A percentile compares a stretch with the other conserved stretches of the same genome.
Conservation (phyloP, 306 rosid genomes). For the Senna tora region DNA sequence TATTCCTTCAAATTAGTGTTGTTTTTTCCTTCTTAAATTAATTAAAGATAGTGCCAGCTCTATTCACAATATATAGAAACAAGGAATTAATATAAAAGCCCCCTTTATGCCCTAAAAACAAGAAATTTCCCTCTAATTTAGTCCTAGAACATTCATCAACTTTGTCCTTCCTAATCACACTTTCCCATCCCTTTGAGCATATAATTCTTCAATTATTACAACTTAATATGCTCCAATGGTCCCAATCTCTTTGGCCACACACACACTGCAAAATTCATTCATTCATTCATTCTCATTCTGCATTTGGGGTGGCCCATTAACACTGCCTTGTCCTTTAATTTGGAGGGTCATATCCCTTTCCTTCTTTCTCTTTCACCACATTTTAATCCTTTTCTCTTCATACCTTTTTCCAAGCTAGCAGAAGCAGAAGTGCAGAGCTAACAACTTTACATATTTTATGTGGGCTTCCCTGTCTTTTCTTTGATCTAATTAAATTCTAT, state of each 20-base stretch:
- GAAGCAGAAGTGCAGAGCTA: constrained; percentile 27
- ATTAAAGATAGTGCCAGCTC: constrained; percentile 78
- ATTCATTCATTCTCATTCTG: constrained; percentile 33
- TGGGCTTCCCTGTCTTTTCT: constrained; percentile 45
- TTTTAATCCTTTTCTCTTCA: constrained; percentile 13
- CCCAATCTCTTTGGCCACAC: constrained; percentile 58
- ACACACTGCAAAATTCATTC: constrained; percentile 46
- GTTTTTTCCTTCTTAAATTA: constrained; percentile 38
- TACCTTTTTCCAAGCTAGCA: constrained; percentile 34
- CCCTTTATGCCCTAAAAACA: constrained; percentile 44
- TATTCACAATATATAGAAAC: constrained; percentile 63
- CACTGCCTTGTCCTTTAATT: constrained; percentile 50
- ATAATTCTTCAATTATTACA: constrained; percentile 71
- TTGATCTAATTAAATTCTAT: constrained; percentile 29
- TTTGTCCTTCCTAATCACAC: constrained; percentile 60
- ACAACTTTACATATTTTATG: constrained; percentile 52
- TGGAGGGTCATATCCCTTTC: constrained; percentile 62
- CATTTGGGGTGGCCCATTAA: constrained; percentile 66
- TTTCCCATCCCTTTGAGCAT: constrained; percentile 42
- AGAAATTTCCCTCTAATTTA: constrained; percentile 43
- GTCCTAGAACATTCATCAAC: constrained; percentile 47
- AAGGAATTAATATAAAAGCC: constrained; percentile 44
- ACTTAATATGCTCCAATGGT: constrained; percentile 55
- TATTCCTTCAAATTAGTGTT: constrained; percentile 51
- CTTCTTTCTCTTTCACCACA: constrained; percentile 43